Percentiles rank a stretch among this genome's conserved stretches.
These are phyloP conservation scores for Musa schizocarpa DNA, from an alignment of 176 grass and related monocot species.

Conservation along the genomic window DNA sequence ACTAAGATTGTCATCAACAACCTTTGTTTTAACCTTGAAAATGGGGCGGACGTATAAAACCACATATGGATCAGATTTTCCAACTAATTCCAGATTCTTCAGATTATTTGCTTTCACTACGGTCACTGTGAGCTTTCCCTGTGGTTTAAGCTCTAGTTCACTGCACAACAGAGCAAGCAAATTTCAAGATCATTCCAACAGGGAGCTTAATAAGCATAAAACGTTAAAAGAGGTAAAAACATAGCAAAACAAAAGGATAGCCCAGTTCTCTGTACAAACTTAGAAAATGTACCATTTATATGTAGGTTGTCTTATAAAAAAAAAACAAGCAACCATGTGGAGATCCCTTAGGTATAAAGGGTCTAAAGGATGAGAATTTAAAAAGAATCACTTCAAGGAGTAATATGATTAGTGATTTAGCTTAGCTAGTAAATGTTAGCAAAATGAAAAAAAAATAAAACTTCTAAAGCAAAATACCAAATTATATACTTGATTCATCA, in stretches of 20 bases:
- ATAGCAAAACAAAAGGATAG: background rate
- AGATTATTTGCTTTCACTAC: conserved; percentile 61
- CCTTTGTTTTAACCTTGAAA: conserved; percentile 84
- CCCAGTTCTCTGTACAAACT: background rate
- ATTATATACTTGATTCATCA: background rate
- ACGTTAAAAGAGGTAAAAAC: background rate
- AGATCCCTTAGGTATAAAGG: background rate
- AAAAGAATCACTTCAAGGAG: too few species aligned
- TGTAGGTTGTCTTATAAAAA: too few species aligned
- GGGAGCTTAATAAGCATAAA: background rate
- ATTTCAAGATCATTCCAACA: background rate
- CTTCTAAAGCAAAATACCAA: background rate
- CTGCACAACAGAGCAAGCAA: conserved; percentile 34
- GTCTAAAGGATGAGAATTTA: background rate
- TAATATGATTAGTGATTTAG: too few species aligned
- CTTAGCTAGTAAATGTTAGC: background rate
- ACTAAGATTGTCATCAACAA: conserved; percentile 79
- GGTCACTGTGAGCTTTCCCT: conserved; percentile 63
- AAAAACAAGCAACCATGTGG: too few species aligned
- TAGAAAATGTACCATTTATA: too few species aligned
- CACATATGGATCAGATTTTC: conserved; percentile 96
- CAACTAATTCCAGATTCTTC: conserved; percentile 92
- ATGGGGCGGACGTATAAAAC: conserved; percentile 77
- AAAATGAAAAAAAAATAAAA: background rate
- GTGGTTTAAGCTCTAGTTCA: conserved; percentile 90